Percentiles rank a stretch among this genome's conserved stretches.
Evolutionary conservation across 106 monocot genomes (phyloP).

Genomic region (Dioscorea alata): DNA sequence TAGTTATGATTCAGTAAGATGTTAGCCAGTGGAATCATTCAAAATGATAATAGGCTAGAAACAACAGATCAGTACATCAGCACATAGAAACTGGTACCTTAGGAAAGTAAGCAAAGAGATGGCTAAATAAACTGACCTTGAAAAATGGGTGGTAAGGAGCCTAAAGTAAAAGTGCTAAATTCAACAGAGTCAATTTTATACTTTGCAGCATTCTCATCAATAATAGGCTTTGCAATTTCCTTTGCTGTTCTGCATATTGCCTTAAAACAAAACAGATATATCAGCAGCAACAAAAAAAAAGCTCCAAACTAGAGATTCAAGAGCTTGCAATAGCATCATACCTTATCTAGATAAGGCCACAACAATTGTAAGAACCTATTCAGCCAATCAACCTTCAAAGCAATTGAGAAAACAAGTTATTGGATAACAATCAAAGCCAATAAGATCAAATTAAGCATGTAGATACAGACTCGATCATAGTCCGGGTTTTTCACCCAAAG

Average conservation of each 20-base stretch:
- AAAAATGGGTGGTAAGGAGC: conserved; percentile 81
- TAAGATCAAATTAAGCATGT: neutral
- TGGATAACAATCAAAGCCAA: too few relatives aligned
- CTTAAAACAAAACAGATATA: conserved; percentile 17
- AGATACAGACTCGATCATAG: conserved; percentile 55
- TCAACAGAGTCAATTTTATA: conserved; percentile 86
- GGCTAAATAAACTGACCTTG: conserved; percentile 35
- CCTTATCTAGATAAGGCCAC: conserved; percentile 88
- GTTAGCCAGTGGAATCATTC: too few relatives aligned
- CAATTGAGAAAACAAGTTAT: conserved; percentile 2
- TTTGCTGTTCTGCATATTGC: conserved; percentile 76
- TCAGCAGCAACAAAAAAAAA: neutral
- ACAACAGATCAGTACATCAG: neutral
- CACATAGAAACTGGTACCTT: neutral
- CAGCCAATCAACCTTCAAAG: conserved; percentile 73
- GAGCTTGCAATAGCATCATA: conserved; percentile 8
- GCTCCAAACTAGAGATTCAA: neutral
- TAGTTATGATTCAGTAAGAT: too few relatives aligned
- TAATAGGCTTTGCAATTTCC: conserved; percentile 79
- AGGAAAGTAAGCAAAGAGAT: neutral
- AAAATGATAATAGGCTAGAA: neutral
- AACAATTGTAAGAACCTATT: conserved; percentile 57
- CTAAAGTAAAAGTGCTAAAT: conserved; percentile 74
- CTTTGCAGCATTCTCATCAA: conserved; percentile 59
- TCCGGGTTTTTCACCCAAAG: conserved; percentile 91